Percentiles rank a stretch among this genome's conserved stretches.
These are phyloP conservation scores for Giardia muris DNA, from an alignment of 208 protist genomes.

Conservation along the genomic window DNA sequence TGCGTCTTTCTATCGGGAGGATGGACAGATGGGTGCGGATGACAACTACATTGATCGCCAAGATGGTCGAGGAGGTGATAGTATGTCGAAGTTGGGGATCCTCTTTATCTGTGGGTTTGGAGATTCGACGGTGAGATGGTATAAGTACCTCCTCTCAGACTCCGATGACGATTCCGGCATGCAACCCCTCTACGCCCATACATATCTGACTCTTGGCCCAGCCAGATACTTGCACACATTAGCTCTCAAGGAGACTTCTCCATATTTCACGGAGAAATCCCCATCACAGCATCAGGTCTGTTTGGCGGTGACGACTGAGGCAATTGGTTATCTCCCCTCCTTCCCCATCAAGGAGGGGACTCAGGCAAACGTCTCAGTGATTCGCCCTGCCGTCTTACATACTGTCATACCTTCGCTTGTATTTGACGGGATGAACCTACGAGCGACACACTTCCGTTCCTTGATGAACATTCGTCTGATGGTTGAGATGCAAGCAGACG, in stretches of 20 bases:
- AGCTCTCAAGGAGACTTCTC: neutral
- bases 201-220: neutral
- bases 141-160: neutral
- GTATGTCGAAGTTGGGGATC: neutral
- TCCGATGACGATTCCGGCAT: neutral
- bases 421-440: neutral
- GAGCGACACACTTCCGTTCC: neutral
- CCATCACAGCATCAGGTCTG: neutral
- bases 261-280: neutral
- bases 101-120: neutral
- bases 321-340: neutral
- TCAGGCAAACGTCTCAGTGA: neutral
- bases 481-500: neutral
- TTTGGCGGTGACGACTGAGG: neutral
- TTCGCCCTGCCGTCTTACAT: neutral
- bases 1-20: neutral
- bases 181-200: neutral
- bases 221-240: neutral
- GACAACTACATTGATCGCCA: too few species aligned
- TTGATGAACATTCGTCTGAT: neutral
- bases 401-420: neutral
- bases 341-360: neutral
- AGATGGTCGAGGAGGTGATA: too few species aligned
- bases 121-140: neutral
- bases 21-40: too few species aligned